A percentile compares a stretch with the other conserved stretches of the same genome.
Conservation (phyloP, 2,329 filamentous ascomycete genomes). For the Lasiodiplodia gonubiensis region DNA sequence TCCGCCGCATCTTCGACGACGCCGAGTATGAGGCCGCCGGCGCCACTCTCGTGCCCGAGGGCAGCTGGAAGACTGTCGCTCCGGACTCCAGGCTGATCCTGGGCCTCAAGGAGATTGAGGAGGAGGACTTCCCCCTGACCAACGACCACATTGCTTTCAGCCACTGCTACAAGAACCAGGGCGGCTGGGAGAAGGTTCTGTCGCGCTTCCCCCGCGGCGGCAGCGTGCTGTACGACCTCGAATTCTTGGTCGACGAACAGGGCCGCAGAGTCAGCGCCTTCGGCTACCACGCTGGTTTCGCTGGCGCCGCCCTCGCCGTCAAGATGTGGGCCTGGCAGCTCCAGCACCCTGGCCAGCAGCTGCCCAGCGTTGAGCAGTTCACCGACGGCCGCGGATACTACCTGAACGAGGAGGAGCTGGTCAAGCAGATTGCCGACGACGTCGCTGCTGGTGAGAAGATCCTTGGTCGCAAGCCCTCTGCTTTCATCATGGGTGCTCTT, state of each 20-base stretch:
- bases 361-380: constrained; percentile 67
- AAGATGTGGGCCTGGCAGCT: constrained; percentile 85
- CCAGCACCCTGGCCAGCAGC: constrained; percentile 68
- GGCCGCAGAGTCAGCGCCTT: constrained; percentile 76
- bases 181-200: constrained; percentile 76
- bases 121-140: constrained; percentile 45
- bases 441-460: constrained; percentile 71
- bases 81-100: constrained; percentile 49
- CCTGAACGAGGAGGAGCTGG: constrained; percentile 74
- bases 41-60: constrained; percentile 45
- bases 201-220: constrained; percentile 77
- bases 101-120: constrained; percentile 50
- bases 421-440: constrained; percentile 74
- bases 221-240: constrained; percentile 81
- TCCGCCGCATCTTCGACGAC: constrained; percentile 50
- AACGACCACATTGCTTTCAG: constrained; percentile 51
- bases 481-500: constrained; percentile 80
- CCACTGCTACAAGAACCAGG: constrained; percentile 52
- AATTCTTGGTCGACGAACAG: constrained; percentile 78
- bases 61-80: constrained; percentile 44
- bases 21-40: constrained; percentile 47
- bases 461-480: constrained; percentile 70
- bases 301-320: constrained; percentile 54
- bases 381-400: constrained; percentile 61
- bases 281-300: constrained; percentile 58